phyloP scores from a whole-genome alignment of 106 monocot species.

The Platanthera guangdongensis region DNA sequence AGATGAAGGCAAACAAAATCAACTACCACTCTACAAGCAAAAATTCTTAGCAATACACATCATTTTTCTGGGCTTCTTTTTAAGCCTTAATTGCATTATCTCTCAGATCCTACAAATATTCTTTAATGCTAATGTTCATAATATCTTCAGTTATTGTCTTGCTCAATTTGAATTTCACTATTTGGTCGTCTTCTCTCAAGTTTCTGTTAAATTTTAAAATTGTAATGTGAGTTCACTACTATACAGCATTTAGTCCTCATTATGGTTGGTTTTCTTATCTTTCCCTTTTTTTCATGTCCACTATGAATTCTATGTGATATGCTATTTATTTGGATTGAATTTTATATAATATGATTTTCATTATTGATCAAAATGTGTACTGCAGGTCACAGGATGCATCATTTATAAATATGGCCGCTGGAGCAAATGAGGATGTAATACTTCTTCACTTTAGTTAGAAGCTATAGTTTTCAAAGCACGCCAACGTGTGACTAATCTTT shows the following conservation, averaged over 20 bases:
- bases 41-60: no score
- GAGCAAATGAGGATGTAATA: constrained; percentile 9
- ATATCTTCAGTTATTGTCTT: neutral
- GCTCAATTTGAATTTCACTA: neutral
- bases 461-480: neutral
- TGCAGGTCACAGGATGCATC: constrained; percentile 65
- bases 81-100: neutral
- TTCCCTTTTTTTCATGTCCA: neutral
- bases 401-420: constrained; percentile 57
- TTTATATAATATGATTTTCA: neutral
- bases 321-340: neutral
- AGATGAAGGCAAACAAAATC: no score
- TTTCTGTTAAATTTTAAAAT: neutral
- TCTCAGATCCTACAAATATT: neutral
- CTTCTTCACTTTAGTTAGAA: neutral
- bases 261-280: no score
- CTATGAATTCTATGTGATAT: neutral
- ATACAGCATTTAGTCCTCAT: neutral
- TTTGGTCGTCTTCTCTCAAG: neutral
- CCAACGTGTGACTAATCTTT: neutral
- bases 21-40: no score
- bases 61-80: no score
- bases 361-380: neutral
- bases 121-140: neutral
- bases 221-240: neutral